Evolutionary conservation across 352 stramenopile species (phyloP).

Genomic region (Stramenopiles sp.): DNA sequence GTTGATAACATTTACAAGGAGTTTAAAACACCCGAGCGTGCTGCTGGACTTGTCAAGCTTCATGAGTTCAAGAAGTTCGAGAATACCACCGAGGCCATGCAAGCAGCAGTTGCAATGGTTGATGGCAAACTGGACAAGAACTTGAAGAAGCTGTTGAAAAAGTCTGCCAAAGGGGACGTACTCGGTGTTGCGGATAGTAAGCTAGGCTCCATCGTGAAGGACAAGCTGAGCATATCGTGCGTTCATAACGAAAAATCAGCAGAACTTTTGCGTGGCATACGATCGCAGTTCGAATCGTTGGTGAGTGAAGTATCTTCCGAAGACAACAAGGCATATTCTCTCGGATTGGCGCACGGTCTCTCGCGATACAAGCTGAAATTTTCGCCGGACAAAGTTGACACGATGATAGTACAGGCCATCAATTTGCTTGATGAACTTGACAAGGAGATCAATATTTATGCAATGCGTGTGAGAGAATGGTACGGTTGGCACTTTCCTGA

Average conservation of each 20-base stretch:
- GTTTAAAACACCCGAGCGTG: conserved; percentile 67
- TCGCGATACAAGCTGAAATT: conserved; percentile 99
- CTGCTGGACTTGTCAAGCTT: conserved; percentile 36
- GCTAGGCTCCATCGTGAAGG: conserved; percentile 86
- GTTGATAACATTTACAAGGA: conserved; percentile 71
- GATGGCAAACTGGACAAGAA: conserved; percentile 90
- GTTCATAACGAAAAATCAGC: conserved; percentile 70
- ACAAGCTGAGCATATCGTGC: conserved; percentile 82
- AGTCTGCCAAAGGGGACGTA: conserved; percentile 80
- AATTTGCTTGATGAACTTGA: conserved; percentile 97
- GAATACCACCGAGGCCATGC: conserved; percentile 92
- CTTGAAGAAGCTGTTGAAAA: conserved; percentile 98
- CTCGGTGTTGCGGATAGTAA: conserved; percentile 90
- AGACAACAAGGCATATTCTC: conserved; percentile 85
- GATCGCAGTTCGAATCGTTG: conserved; percentile 81
- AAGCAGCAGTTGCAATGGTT: conserved; percentile 83
- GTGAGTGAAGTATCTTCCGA: conserved; percentile 66
- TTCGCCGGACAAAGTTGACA: conserved; percentile 97
- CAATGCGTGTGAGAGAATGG: conserved; percentile 99
- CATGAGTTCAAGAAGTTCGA: conserved; percentile 59
- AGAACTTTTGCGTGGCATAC: conserved; percentile 89
- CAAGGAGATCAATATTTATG: conserved; percentile 99
- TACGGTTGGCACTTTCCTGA: conserved; percentile 90
- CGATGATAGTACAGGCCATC: conserved; percentile 99
- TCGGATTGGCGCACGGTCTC: conserved; percentile 93